Conservation (phyloP, 352 stramenopile genomes). For the Phytophthora niederhauseri region DNA sequence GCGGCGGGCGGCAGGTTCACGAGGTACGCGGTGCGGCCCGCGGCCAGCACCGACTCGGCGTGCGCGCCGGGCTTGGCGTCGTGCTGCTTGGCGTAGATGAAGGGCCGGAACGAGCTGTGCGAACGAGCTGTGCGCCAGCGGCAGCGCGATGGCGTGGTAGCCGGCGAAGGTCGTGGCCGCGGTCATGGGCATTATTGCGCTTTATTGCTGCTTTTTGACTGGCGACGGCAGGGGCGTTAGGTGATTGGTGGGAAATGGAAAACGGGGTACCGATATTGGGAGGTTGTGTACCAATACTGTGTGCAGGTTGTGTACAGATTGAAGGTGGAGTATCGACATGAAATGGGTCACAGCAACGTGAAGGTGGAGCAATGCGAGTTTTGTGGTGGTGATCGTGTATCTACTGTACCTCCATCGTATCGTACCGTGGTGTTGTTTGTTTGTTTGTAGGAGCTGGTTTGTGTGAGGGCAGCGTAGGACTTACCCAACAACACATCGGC, state of each 20-base stretch:
- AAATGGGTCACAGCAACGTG: too few relatives aligned
- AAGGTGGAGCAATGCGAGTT: too few relatives aligned
- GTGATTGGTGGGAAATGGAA: not conserved
- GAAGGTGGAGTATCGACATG: not conserved
- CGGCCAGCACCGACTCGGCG: constrained; percentile 54
- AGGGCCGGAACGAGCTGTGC: constrained; percentile 63
- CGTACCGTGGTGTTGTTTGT: too few relatives aligned
- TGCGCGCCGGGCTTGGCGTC: constrained; percentile 38
- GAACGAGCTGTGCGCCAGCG: constrained; percentile 65
- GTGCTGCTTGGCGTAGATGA: constrained; percentile 85
- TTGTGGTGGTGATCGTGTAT: too few relatives aligned
- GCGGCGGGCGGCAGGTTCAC: constrained; percentile 64
- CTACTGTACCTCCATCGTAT: too few relatives aligned
- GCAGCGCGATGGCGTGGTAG: constrained; percentile 80
- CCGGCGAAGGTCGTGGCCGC: constrained; percentile 37
- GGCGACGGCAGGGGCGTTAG: not conserved
- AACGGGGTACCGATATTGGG: too few relatives aligned
- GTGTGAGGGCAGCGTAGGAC: too few relatives aligned
- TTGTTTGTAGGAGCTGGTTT: too few relatives aligned
- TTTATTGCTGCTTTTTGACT: not conserved
- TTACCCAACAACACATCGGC: too few relatives aligned
- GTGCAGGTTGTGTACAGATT: too few relatives aligned
- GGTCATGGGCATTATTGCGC: not conserved
- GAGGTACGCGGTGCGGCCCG: constrained; percentile 75
- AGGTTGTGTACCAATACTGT: too few relatives aligned